Evolutionary conservation across 1,284 basidiomycete genomes (phyloP).

Genomic region (Ganoderma lucidum): DNA sequence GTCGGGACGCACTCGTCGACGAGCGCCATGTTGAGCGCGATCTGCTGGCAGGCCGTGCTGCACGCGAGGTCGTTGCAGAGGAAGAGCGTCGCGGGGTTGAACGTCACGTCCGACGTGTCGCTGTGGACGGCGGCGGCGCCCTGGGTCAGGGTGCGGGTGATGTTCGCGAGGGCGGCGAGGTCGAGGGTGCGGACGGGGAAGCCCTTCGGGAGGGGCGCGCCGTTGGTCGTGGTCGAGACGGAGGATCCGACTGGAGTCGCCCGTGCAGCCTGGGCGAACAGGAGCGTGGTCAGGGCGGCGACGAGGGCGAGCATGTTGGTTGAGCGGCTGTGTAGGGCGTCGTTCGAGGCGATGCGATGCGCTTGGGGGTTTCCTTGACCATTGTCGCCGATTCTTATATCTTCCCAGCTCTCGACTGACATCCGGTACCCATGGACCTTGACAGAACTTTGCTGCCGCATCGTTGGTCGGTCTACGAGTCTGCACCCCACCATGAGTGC

Average conservation of each 20-base stretch:
- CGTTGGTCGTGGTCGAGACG: background rate
- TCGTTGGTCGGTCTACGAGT: background rate
- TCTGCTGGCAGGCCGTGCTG: background rate
- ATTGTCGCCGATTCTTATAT: background rate
- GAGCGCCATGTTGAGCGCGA: background rate
- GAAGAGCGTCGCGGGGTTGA: constrained; percentile 15
- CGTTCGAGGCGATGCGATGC: background rate
- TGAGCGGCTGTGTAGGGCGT: background rate
- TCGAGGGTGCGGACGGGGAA: background rate
- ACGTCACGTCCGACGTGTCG: constrained; percentile 3
- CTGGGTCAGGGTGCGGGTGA: background rate
- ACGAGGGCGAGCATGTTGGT: background rate
- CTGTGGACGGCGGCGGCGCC: background rate
- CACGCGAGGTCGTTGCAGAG: background rate
- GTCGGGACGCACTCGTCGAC: constrained; percentile 13
- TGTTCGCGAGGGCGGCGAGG: background rate
- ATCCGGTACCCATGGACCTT: background rate
- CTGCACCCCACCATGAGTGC: background rate
- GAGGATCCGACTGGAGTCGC: background rate
- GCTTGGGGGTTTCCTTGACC: background rate
- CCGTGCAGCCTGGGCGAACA: background rate
- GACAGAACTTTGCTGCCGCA: background rate
- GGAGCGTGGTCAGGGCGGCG: background rate
- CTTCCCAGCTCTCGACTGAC: background rate
- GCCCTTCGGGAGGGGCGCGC: background rate